phyloP scores from a whole-genome alignment of 2,329 filamentous ascomycete species.

The Fusarium continuum region DNA sequence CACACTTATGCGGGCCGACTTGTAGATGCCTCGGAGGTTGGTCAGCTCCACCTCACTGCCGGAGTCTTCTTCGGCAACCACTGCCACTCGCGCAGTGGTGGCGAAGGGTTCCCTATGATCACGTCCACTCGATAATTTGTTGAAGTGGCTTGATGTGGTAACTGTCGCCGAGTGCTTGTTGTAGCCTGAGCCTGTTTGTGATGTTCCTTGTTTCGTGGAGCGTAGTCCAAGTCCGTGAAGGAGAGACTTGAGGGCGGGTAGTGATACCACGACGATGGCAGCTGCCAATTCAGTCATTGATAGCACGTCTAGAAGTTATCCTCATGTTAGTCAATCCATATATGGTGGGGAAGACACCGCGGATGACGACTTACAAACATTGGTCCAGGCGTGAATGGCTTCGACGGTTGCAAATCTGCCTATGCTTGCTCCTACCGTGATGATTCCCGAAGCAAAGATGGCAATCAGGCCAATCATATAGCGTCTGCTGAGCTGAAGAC shows the following conservation, averaged over 20 bases:
- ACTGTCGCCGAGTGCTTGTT: constrained; percentile 15
- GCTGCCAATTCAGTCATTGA: constrained; percentile 35
- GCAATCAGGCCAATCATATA: constrained; percentile 29
- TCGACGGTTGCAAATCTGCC: constrained; percentile 32
- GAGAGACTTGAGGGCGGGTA: constrained; percentile 35
- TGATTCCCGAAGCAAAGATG: constrained; percentile 31
- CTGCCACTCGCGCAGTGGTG: constrained; percentile 19
- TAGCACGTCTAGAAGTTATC: constrained; percentile 14
- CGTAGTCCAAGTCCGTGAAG: constrained; percentile 23
- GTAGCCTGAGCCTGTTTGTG: constrained; percentile 27
- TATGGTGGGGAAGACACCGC: too few species aligned
- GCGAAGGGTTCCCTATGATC: constrained; percentile 22
- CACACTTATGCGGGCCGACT: constrained; percentile 35
- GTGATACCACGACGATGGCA: constrained; percentile 34
- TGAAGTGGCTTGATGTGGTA: constrained; percentile 26
- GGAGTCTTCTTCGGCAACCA: constrained; percentile 26
- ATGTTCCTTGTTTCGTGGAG: constrained; percentile 24
- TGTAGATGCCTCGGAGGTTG: constrained; percentile 36
- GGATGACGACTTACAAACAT: constrained; percentile 29
- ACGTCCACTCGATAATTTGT: constrained; percentile 33
- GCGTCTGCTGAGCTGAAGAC: constrained; percentile 25
- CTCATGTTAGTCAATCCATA: not conserved
- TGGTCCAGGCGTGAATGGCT: constrained; percentile 39
- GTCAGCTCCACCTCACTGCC: constrained; percentile 39
- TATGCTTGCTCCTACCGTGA: constrained; percentile 32